Evolutionary conservation across 192 early-diverging fungal species (phyloP).

Genomic region (Coemansia umbellata): DNA sequence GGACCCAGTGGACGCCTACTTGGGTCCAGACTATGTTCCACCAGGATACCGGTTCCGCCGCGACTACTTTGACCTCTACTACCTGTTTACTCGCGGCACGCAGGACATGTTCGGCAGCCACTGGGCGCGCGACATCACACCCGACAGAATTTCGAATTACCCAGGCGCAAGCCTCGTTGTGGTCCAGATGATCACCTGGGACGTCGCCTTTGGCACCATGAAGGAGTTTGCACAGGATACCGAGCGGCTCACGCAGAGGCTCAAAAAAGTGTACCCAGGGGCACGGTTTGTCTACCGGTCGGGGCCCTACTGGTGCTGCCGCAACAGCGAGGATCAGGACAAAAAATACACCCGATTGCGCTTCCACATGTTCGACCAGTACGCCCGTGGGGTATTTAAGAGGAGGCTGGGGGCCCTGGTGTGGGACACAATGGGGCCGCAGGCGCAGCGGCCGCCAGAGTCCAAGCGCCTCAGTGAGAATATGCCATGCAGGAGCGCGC

Average conservation of each 20-base stretch:
- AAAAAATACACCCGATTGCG: constrained; percentile 33
- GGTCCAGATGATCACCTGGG: constrained; percentile 40
- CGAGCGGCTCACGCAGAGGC: constrained; percentile 9
- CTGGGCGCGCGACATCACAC: constrained; percentile 36
- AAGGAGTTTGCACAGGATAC: constrained; percentile 7
- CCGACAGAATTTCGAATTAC: background rate
- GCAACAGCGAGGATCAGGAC: constrained; percentile 12
- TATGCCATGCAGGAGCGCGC: constrained; percentile 37
- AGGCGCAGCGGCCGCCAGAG: constrained; percentile 16
- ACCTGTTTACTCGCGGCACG: constrained; percentile 40
- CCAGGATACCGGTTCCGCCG: constrained; percentile 16
- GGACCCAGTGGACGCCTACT: constrained; percentile 8
- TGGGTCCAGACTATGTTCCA: constrained; percentile 18
- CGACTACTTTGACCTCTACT: constrained; percentile 38
- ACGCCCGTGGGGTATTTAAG: constrained; percentile 13
- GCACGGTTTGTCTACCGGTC: constrained; percentile 32
- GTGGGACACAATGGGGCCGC: constrained; percentile 20
- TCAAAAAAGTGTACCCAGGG: constrained; percentile 15
- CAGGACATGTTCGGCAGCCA: constrained; percentile 35
- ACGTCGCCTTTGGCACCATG: constrained; percentile 19
- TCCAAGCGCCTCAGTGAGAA: constrained; percentile 23
- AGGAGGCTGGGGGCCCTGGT: constrained; percentile 12
- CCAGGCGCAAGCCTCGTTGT: constrained; percentile 16
- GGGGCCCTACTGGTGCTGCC: constrained; percentile 43
- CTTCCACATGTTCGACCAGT: constrained; percentile 24